Conservation (phyloP, 441 rosid genomes). For the Populus trichocarpa region DNA sequence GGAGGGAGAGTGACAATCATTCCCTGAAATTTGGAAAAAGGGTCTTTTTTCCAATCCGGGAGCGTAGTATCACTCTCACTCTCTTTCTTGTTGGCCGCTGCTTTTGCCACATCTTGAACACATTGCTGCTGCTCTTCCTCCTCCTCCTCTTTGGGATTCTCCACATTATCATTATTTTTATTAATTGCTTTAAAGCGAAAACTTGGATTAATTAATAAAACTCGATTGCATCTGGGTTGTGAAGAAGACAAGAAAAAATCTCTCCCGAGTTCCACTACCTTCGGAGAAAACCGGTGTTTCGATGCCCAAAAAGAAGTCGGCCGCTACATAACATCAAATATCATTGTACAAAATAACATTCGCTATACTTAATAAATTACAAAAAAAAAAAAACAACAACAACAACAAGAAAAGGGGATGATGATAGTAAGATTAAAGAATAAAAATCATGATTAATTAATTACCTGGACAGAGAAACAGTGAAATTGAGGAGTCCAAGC, state of each 20-base stretch:
- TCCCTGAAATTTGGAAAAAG: slow-evolving; percentile 35
- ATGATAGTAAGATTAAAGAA: not conserved
- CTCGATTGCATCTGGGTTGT: slow-evolving; percentile 26
- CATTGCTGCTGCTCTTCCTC: slow-evolving; percentile 1
- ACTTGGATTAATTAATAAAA: not conserved
- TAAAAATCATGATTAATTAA: not conserved
- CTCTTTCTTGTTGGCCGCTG: not conserved
- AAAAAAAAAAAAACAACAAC: not conserved
- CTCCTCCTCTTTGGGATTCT: slow-evolving; percentile 25
- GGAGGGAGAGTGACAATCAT: slow-evolving; percentile 51
- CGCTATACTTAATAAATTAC: not conserved
- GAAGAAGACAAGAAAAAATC: slow-evolving; percentile 12
- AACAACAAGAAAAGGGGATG: too few species aligned
- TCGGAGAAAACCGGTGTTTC: slow-evolving; percentile 32
- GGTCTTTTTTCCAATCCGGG: slow-evolving; percentile 7
- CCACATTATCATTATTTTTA: slow-evolving; percentile 9
- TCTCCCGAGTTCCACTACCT: slow-evolving; percentile 23
- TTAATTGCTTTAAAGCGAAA: slow-evolving; percentile 30
- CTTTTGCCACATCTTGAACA: slow-evolving; percentile 17
- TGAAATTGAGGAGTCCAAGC: slow-evolving; percentile 43
- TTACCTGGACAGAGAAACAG: slow-evolving; percentile 41
- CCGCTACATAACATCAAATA: slow-evolving; percentile 14
- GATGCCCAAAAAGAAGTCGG: slow-evolving; percentile 28
- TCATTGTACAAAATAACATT: too few species aligned
- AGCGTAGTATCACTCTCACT: not conserved